Percentiles rank a stretch among this genome's conserved stretches.
phyloP scores from a whole-genome alignment of 306 rosid species.

The Lathyrus tuberosus region DNA sequence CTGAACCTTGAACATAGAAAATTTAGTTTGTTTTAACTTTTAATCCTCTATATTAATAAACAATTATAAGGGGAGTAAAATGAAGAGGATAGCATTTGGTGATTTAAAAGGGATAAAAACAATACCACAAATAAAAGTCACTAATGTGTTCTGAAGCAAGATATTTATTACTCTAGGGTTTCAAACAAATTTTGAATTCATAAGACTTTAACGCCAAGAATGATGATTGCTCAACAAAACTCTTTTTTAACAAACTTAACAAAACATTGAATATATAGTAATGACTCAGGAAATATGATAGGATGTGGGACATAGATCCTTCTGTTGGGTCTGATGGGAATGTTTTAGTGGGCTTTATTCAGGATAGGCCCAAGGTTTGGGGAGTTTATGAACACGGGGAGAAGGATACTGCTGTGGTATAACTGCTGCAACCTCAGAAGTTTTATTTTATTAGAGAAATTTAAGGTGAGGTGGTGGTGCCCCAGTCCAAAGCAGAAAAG shows the following conservation, averaged over 20 bases:
- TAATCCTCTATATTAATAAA: background rate
- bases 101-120: background rate
- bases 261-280: slow-evolving; percentile 4
- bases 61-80: background rate
- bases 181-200: background rate
- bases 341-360: too few relatives aligned
- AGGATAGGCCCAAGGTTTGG: too few relatives aligned
- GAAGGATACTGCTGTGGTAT: too few relatives aligned
- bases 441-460: too few relatives aligned
- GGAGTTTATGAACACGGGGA: too few relatives aligned
- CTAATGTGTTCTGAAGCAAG: slow-evolving; percentile 7
- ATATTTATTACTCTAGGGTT: background rate
- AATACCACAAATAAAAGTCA: background rate
- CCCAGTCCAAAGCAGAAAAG: too few relatives aligned
- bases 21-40: slow-evolving; percentile 25
- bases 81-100: background rate
- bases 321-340: too few relatives aligned
- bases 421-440: too few relatives aligned
- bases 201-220: background rate
- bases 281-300: too few relatives aligned
- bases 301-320: too few relatives aligned
- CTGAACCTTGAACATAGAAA: slow-evolving; percentile 61
- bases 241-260: background rate
- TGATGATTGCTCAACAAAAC: slow-evolving; percentile 5
- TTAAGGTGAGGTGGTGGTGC: too few relatives aligned